phyloP scores from a whole-genome alignment of 2,329 filamentous ascomycete genomes.

The Fusarium stilboides region DNA sequence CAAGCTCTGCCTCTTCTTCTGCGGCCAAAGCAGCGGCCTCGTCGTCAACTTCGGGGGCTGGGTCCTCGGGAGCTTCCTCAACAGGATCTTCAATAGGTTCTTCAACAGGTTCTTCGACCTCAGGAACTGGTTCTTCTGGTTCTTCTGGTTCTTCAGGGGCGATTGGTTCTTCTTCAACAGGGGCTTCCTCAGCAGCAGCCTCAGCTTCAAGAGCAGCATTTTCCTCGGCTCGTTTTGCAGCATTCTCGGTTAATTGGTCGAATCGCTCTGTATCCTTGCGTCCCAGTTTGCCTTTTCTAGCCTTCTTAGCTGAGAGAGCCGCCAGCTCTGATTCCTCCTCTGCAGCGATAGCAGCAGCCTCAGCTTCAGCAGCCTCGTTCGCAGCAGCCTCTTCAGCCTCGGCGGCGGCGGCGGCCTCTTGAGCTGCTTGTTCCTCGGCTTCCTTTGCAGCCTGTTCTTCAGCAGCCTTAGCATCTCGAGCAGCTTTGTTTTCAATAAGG shows the following conservation, averaged over 20 bases:
- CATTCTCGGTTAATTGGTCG: constrained; percentile 35
- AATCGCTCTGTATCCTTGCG: constrained; percentile 47
- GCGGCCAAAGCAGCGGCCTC: constrained; percentile 40
- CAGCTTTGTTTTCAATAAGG: constrained; percentile 39
- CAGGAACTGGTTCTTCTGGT: constrained; percentile 25
- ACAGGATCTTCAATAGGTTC: constrained; percentile 16
- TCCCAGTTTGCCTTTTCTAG: constrained; percentile 55
- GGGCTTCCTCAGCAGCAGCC: constrained; percentile 25
- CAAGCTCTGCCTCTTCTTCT: constrained; percentile 58
- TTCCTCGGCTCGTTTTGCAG: constrained; percentile 35
- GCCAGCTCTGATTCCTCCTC: constrained; percentile 59
- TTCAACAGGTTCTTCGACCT: constrained; percentile 25
- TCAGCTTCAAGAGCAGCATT: constrained; percentile 41
- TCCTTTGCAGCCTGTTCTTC: constrained; percentile 52
- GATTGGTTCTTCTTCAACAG: constrained; percentile 4
- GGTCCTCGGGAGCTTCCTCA: constrained; percentile 19
- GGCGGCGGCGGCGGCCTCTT: constrained; percentile 33
- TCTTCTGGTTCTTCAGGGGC: constrained; percentile 26
- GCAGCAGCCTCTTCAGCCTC: constrained; percentile 44
- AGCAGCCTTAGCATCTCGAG: constrained; percentile 48
- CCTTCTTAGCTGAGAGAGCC: constrained; percentile 55
- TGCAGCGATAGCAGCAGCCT: constrained; percentile 44
- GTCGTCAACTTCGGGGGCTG: constrained; percentile 13
- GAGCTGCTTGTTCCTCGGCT: constrained; percentile 49
- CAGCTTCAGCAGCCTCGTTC: constrained; percentile 40